Percentiles rank a stretch among this genome's conserved stretches.
phyloP scores from a whole-genome alignment of 805 yeast genomes.

The Blastobotrys robertii region DNA sequence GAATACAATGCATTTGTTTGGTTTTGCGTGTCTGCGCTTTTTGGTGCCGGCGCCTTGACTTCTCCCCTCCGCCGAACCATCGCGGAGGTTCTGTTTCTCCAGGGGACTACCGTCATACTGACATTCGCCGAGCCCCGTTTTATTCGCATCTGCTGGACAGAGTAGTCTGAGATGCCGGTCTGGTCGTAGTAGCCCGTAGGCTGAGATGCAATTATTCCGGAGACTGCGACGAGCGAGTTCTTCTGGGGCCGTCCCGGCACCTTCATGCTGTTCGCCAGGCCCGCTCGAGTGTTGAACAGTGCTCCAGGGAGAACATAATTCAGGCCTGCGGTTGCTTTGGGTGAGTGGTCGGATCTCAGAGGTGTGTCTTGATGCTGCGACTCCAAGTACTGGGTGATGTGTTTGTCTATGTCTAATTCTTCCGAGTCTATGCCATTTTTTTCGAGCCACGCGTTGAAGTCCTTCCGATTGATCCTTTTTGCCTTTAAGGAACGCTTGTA shows the following conservation, averaged over 20 bases:
- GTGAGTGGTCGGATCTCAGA: background rate
- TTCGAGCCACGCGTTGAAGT: background rate
- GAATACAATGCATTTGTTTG: conserved; percentile 4
- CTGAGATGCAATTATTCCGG: conserved; percentile 35
- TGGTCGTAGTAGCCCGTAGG: too few species aligned
- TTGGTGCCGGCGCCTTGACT: too few species aligned
- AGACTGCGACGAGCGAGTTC: conserved; percentile 31
- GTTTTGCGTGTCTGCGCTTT: background rate
- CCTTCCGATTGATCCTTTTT: background rate
- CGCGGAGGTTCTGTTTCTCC: too few species aligned
- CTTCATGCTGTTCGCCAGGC: conserved; percentile 42
- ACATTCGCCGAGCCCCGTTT: background rate
- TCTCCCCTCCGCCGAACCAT: too few species aligned
- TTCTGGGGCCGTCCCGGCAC: conserved; percentile 61
- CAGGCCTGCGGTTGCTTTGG: conserved; percentile 64
- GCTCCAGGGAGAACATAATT: conserved; percentile 62
- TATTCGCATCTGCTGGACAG: background rate
- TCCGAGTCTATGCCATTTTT: background rate
- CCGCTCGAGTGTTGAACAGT: conserved; percentile 60
- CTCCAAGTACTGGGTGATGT: background rate
- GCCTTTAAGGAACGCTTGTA: too few species aligned
- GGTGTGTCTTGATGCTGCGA: background rate
- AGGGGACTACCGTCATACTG: conserved; percentile 15
- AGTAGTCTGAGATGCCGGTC: background rate
- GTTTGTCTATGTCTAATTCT: background rate